Conservation (phyloP, 768 basidiomycete species). For the Hygrophoropsis aurantiaca region DNA sequence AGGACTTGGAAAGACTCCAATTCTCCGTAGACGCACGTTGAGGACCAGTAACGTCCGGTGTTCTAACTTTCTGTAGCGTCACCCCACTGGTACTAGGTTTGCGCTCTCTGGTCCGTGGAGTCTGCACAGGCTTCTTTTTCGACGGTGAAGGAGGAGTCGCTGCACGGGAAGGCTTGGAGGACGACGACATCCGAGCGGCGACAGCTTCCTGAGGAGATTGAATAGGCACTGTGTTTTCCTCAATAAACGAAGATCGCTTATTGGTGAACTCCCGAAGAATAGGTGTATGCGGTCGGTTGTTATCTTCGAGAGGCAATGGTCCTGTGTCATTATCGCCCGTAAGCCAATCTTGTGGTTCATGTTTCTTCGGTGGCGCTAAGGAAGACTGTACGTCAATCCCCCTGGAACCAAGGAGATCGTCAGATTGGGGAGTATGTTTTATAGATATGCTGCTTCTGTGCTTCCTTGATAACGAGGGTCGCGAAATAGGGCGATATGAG, state of each 20-base stretch:
- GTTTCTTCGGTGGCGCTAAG: constrained; percentile 10
- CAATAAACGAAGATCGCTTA: constrained; percentile 69
- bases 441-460: constrained; percentile 49
- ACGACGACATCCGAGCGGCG: constrained; percentile 17
- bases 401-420: constrained; percentile 17
- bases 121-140: constrained; percentile 13
- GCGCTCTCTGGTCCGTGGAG: constrained; percentile 38
- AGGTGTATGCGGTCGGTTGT: constrained; percentile 34
- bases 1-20: constrained; percentile 43
- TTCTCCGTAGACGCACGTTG: constrained; percentile 37
- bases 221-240: constrained; percentile 38
- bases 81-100: constrained; percentile 7
- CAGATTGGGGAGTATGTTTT: constrained; percentile 29
- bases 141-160: constrained; percentile 19
- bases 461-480: constrained; percentile 49
- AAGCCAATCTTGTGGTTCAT: constrained; percentile 63
- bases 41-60: constrained; percentile 2
- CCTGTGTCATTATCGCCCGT: constrained; percentile 63
- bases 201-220: constrained; percentile 34
- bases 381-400: constrained; percentile 7
- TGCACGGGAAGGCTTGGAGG: constrained; percentile 1
- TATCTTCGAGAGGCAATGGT: constrained; percentile 14
- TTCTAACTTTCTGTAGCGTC: constrained; percentile 4
- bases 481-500: constrained; percentile 23
- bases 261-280: constrained; percentile 69